Percentiles rank a stretch among this genome's conserved stretches.
Conservation (phyloP, 805 yeast genomes). For the Cyberlindnera nakhonratchasimensis region DNA sequence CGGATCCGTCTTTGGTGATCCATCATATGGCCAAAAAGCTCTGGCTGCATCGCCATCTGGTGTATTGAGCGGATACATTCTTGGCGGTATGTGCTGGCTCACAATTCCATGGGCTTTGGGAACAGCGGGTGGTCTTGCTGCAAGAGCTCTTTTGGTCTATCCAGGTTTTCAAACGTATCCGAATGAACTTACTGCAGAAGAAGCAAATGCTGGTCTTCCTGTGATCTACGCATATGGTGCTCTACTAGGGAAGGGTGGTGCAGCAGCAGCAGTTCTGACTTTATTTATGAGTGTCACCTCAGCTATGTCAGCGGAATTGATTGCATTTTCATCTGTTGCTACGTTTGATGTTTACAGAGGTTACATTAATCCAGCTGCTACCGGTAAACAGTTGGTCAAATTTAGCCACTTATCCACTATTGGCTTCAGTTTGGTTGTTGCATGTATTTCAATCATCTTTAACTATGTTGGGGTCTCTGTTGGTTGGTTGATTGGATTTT, state of each 20-base stretch:
- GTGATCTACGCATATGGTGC: conserved; percentile 44
- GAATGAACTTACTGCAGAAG: conserved; percentile 32
- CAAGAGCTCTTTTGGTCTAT: conserved; percentile 33
- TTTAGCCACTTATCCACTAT: conserved; percentile 34
- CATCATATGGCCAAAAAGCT: conserved; percentile 40
- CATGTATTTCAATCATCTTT: conserved; percentile 36
- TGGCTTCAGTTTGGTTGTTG: conserved; percentile 40
- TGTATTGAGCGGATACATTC: conserved; percentile 34
- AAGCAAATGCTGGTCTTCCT: conserved; percentile 39
- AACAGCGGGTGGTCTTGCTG: conserved; percentile 36
- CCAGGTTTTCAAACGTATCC: conserved; percentile 42
- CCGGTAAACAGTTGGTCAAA: conserved; percentile 35
- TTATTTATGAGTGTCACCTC: conserved; percentile 43
- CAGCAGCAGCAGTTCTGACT: conserved; percentile 39
- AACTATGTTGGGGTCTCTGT: conserved; percentile 40
- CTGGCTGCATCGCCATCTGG: conserved; percentile 38
- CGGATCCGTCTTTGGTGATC: conserved; percentile 35
- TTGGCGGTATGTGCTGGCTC: conserved; percentile 39
- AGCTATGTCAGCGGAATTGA: conserved; percentile 40
- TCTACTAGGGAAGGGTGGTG: conserved; percentile 40
- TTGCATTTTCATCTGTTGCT: conserved; percentile 38
- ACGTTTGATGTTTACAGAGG: conserved; percentile 41
- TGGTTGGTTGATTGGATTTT: conserved; percentile 38
- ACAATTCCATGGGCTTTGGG: conserved; percentile 37
- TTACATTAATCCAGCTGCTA: conserved; percentile 38